Evolutionary conservation across 345 rosid genomes (phyloP).

Genomic region (Streptanthus diversifolius): DNA sequence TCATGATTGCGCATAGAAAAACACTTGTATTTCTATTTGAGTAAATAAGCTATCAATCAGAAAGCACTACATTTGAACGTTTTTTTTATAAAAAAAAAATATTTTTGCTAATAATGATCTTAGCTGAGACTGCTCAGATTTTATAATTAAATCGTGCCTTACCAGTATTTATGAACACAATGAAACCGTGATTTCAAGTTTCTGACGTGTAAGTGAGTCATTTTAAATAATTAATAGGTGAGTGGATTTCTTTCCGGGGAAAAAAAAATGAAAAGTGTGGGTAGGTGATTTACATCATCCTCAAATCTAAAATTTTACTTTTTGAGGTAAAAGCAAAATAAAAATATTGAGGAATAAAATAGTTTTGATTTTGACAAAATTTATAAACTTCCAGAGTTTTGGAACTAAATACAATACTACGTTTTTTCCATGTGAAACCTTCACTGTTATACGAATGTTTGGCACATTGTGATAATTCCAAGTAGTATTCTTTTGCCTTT

Average conservation of each 20-base stretch:
- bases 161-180: constrained; percentile 14
- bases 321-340: constrained; percentile 26
- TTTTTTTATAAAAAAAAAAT: background rate
- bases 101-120: background rate
- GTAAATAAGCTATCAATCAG: constrained; percentile 9
- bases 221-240: background rate
- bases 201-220: constrained; percentile 39
- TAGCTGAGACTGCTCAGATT: constrained; percentile 18
- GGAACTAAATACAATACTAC: constrained; percentile 11
- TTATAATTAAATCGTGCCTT: constrained; percentile 13
- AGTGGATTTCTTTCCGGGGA: constrained; percentile 9
- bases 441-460: background rate
- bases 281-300: constrained; percentile 27
- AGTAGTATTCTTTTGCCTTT: constrained; percentile 8
- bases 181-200: constrained; percentile 24
- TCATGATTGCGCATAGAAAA: constrained; percentile 3
- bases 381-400: background rate
- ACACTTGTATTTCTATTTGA: background rate
- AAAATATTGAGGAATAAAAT: constrained; percentile 19
- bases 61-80: constrained; percentile 17
- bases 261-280: background rate
- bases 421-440: constrained; percentile 24
- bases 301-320: constrained; percentile 31
- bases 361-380: constrained; percentile 23
- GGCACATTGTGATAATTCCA: background rate